Conservation (phyloP, 345 rosid species). For the Gossypium herbaceum region DNA sequence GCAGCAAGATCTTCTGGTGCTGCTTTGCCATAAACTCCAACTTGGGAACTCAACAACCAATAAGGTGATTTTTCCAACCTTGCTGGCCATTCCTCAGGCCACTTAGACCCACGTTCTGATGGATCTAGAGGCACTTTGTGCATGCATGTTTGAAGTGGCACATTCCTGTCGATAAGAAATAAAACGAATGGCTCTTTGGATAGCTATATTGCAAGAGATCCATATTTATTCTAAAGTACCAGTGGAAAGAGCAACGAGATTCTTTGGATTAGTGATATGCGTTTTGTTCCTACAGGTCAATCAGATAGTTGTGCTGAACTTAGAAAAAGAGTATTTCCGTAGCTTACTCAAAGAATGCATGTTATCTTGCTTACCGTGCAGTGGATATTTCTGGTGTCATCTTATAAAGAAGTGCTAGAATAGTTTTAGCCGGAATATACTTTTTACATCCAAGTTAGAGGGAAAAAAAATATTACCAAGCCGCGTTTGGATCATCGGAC, state of each 20-base stretch:
- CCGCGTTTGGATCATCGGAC: slow-evolving; percentile 91
- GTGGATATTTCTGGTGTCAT: slow-evolving; percentile 1
- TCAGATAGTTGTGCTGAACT: neutral
- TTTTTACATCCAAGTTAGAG: neutral
- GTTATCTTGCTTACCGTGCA: neutral
- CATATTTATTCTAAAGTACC: neutral
- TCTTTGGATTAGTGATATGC: neutral
- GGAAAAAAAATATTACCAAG: slow-evolving; percentile 47
- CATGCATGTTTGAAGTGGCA: slow-evolving; percentile 87
- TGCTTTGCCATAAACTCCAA: slow-evolving; percentile 91
- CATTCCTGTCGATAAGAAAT: slow-evolving; percentile 50
- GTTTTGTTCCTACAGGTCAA: neutral
- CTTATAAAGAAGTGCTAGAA: neutral
- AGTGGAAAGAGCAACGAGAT: neutral
- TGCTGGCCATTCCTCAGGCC: slow-evolving; percentile 96
- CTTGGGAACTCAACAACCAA: slow-evolving; percentile 79
- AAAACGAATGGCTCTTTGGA: slow-evolving; percentile 16
- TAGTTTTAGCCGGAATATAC: neutral
- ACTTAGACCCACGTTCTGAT: slow-evolving; percentile 72
- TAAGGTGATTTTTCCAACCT: slow-evolving; percentile 79
- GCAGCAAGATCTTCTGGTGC: slow-evolving; percentile 81
- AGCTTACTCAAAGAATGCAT: neutral
- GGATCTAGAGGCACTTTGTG: slow-evolving; percentile 65
- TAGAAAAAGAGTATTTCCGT: neutral
- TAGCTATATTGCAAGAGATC: neutral